phyloP scores from a whole-genome alignment of 495 filamentous ascomycete genomes.

The Penicillium maclennaniae region DNA sequence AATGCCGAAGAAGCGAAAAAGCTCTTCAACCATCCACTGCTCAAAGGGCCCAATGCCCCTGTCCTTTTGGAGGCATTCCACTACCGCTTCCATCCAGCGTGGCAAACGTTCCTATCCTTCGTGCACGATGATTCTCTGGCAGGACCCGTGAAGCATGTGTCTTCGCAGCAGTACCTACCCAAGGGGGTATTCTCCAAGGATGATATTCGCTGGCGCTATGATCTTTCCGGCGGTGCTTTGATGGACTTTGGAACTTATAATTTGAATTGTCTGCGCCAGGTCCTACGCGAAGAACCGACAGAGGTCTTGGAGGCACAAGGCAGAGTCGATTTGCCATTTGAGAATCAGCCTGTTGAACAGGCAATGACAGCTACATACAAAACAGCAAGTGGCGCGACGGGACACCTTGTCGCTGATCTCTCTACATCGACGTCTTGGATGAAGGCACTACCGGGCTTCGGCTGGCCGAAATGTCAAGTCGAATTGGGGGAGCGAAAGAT shows the following conservation, averaged over 20 bases:
- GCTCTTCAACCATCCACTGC: slow-evolving; percentile 32
- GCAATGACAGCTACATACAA: slow-evolving; percentile 37
- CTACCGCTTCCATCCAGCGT: slow-evolving; percentile 53
- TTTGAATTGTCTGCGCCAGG: slow-evolving; percentile 35
- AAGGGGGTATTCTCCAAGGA: slow-evolving; percentile 18
- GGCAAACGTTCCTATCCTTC: slow-evolving; percentile 43
- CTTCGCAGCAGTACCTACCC: slow-evolving; percentile 13
- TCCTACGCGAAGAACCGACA: slow-evolving; percentile 33
- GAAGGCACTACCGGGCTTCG: slow-evolving; percentile 14
- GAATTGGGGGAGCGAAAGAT: slow-evolving; percentile 25
- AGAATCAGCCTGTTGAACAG: slow-evolving; percentile 35
- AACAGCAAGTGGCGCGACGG: slow-evolving; percentile 43
- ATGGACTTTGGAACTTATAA: slow-evolving; percentile 58
- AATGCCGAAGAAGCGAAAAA: slow-evolving; percentile 36
- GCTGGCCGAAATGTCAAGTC: slow-evolving; percentile 27
- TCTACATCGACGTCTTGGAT: slow-evolving; percentile 3
- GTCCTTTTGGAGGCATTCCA: slow-evolving; percentile 62
- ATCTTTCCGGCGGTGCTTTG: slow-evolving; percentile 52
- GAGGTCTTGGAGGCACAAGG: slow-evolving; percentile 8
- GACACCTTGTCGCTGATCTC: slow-evolving; percentile 35
- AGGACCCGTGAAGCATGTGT: slow-evolving; percentile 4
- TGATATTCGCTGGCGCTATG: slow-evolving; percentile 55
- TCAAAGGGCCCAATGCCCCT: slow-evolving; percentile 21
- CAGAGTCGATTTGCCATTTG: not conserved
- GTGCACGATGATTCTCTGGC: slow-evolving; percentile 28